Percentiles rank a stretch among this genome's conserved stretches.
Evolutionary conservation across 2,329 filamentous ascomycete genomes (phyloP).

Genomic region (Amesomyces nigricolor): DNA sequence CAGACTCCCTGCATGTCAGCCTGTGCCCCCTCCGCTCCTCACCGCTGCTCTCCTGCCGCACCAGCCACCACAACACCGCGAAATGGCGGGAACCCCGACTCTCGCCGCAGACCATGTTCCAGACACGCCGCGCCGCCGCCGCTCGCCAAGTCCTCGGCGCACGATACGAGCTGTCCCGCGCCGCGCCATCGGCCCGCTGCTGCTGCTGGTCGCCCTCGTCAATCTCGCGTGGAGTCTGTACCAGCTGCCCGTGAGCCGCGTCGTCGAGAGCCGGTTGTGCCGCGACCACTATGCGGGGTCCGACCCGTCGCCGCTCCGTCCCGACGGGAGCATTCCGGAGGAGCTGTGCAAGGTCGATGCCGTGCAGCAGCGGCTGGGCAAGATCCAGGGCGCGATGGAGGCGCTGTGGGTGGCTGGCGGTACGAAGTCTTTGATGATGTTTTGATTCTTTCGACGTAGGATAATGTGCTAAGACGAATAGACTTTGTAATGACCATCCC

Average conservation of each 20-base stretch:
- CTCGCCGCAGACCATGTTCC: neutral
- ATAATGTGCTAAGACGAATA: constrained; percentile 31
- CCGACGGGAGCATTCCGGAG: constrained; percentile 42
- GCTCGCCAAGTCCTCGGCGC: neutral
- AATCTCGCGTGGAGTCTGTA: constrained; percentile 45
- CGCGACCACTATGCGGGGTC: constrained; percentile 42
- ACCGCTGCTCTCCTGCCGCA: too few species aligned
- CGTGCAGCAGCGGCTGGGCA: constrained; percentile 47
- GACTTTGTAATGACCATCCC: constrained; percentile 47
- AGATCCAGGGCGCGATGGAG: constrained; percentile 47
- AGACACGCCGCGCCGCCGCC: neutral
- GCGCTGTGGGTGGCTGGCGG: constrained; percentile 43
- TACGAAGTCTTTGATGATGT: neutral
- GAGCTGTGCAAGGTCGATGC: constrained; percentile 48
- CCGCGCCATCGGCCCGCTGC: constrained; percentile 26
- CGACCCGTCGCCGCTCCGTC: constrained; percentile 33
- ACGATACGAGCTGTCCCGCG: neutral
- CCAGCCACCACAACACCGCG: neutral
- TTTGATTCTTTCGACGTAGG: neutral
- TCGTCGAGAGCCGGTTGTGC: constrained; percentile 45
- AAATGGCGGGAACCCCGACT: neutral
- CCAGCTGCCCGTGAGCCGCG: constrained; percentile 42
- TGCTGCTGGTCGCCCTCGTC: constrained; percentile 40
- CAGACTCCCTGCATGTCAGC: too few species aligned
- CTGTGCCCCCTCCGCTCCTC: too few species aligned